Percentiles rank a stretch among this genome's conserved stretches.
These are phyloP conservation scores for Shiraia sp. DNA, from an alignment of 2,329 filamentous ascomycete species.

Conservation along the genomic window DNA sequence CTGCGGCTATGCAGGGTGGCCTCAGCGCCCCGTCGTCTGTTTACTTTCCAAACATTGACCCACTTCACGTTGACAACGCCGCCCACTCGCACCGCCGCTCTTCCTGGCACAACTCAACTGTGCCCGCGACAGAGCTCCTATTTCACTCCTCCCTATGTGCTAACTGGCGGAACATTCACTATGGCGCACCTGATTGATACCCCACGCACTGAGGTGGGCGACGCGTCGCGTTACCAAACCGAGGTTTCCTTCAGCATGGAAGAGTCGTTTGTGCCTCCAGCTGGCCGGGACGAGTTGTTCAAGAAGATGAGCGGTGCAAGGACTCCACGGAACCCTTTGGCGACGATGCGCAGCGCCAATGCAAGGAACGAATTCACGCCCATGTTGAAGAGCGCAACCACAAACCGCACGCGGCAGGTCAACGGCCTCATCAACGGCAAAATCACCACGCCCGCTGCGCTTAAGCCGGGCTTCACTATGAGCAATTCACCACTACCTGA, in stretches of 20 bases:
- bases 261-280: constrained; percentile 76
- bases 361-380: constrained; percentile 86
- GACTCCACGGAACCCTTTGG: constrained; percentile 77
- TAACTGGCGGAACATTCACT: constrained; percentile 22
- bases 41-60: constrained; percentile 22
- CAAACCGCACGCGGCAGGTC: constrained; percentile 60
- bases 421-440: constrained; percentile 45
- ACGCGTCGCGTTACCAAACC: constrained; percentile 74
- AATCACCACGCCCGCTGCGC: constrained; percentile 66
- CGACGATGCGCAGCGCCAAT: constrained; percentile 56
- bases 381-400: constrained; percentile 79
- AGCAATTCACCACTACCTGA: constrained; percentile 77
- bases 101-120: constrained; percentile 13
- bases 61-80: constrained; percentile 12
- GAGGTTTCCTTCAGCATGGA: constrained; percentile 84
- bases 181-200: constrained; percentile 71
- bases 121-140: constrained; percentile 14
- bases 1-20: constrained; percentile 9
- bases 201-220: constrained; percentile 80
- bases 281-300: constrained; percentile 75
- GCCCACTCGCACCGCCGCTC: constrained; percentile 9
- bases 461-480: constrained; percentile 65
- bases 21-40: constrained; percentile 11
- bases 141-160: constrained; percentile 35
- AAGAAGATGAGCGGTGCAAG: constrained; percentile 68